These are phyloP conservation scores for Fusarium drepaniforme DNA, from an alignment of 2,329 filamentous ascomycete genomes.

Conservation along the genomic window DNA sequence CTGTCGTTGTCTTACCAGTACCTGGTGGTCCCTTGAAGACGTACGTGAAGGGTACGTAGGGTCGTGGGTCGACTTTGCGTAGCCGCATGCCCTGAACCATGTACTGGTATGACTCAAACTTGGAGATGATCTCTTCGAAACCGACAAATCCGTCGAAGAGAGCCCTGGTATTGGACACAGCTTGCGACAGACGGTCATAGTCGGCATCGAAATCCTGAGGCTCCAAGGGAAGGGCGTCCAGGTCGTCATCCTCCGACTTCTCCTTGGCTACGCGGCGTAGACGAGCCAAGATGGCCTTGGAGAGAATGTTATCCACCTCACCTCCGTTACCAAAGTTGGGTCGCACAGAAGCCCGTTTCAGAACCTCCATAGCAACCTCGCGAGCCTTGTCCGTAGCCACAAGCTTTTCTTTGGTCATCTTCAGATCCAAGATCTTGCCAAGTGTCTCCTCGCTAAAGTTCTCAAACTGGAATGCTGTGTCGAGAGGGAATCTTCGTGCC, in stretches of 20 bases:
- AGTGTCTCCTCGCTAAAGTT: conserved; percentile 74
- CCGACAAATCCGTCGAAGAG: conserved; percentile 73
- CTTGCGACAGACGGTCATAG: conserved; percentile 61
- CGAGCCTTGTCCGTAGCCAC: conserved; percentile 65
- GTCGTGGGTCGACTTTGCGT: conserved; percentile 63
- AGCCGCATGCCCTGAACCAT: conserved; percentile 64
- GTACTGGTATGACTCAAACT: conserved; percentile 68
- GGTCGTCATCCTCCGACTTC: conserved; percentile 34
- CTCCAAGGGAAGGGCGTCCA: conserved; percentile 41
- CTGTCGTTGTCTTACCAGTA: conserved; percentile 79
- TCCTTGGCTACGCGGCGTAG: conserved; percentile 41
- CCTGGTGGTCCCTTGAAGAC: conserved; percentile 74
- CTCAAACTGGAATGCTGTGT: conserved; percentile 75
- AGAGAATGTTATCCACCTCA: conserved; percentile 71
- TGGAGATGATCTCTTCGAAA: conserved; percentile 65
- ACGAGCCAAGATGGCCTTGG: conserved; percentile 41
- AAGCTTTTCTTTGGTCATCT: conserved; percentile 69
- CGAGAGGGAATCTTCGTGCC: conserved; percentile 73
- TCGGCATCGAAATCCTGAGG: conserved; percentile 69
- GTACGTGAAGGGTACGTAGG: conserved; percentile 73
- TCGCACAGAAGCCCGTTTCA: conserved; percentile 71
- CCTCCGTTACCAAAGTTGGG: conserved; percentile 83
- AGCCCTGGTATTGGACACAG: conserved; percentile 57
- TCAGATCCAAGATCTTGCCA: conserved; percentile 71
- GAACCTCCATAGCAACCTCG: conserved; percentile 67